Conservation (phyloP, 768 basidiomycete species). For the Candolleomyces eurysporus region DNA sequence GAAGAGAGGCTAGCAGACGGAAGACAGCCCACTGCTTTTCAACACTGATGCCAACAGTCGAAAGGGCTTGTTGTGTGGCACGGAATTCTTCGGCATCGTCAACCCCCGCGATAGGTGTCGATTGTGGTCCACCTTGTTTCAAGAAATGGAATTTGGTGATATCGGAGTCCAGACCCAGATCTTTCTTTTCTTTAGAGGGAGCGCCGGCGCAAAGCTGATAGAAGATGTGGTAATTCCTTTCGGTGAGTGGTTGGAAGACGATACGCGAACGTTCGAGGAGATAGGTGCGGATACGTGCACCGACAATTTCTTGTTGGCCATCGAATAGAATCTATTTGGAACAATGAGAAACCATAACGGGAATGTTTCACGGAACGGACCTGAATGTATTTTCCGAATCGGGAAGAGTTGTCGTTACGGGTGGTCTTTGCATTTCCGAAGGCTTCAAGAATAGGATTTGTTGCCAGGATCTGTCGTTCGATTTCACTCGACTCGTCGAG, state of each 20-base stretch:
- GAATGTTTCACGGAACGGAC: slow-evolving; percentile 39
- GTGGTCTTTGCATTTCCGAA: slow-evolving; percentile 99
- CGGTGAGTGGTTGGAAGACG: slow-evolving; percentile 94
- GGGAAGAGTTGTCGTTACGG: slow-evolving; percentile 97
- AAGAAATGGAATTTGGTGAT: slow-evolving; percentile 88
- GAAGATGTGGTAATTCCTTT: slow-evolving; percentile 99
- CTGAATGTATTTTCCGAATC: slow-evolving; percentile 99
- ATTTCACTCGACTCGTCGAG: slow-evolving; percentile 91
- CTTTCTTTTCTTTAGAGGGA: slow-evolving; percentile 92
- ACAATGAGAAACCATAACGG: slow-evolving; percentile 7
- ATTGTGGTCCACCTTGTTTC: slow-evolving; percentile 87
- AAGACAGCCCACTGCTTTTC: slow-evolving; percentile 99
- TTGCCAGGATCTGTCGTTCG: slow-evolving; percentile 95
- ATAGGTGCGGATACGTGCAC: slow-evolving; percentile 98
- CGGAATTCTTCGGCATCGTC: slow-evolving; percentile 97
- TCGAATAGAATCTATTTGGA: slow-evolving; percentile 87
- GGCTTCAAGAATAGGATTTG: slow-evolving; percentile 98
- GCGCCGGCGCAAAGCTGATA: slow-evolving; percentile 98
- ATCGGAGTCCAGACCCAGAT: slow-evolving; percentile 85
- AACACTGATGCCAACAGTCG: slow-evolving; percentile 95
- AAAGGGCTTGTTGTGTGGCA: slow-evolving; percentile 89
- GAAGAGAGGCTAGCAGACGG: slow-evolving; percentile 84
- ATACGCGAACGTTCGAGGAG: slow-evolving; percentile 95
- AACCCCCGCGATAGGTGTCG: slow-evolving; percentile 86
- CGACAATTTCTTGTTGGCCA: slow-evolving; percentile 93